Conservation (phyloP, 2,329 filamentous ascomycete species). For the Mollisia scopiformis region DNA sequence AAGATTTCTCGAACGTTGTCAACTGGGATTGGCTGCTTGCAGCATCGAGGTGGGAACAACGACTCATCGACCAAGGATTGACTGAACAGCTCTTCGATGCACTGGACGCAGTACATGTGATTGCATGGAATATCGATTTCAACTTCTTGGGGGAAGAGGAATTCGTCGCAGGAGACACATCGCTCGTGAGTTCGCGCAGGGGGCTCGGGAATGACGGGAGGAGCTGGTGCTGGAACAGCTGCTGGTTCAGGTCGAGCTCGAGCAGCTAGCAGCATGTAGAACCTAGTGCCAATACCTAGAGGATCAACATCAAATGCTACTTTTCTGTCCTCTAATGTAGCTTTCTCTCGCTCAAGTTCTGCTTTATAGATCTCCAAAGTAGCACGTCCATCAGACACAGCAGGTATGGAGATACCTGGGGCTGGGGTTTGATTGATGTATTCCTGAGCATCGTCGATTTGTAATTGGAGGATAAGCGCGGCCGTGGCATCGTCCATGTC, state of each 20-base stretch:
- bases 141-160: background rate
- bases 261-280: background rate
- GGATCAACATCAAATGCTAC: background rate
- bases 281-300: background rate
- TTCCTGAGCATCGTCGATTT: constrained; percentile 19
- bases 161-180: background rate
- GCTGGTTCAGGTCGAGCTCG: background rate
- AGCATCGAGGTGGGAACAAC: constrained; percentile 14
- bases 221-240: background rate
- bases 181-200: background rate
- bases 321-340: constrained; percentile 8
- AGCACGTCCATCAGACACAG: constrained; percentile 7
- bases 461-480: constrained; percentile 27
- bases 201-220: background rate
- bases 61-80: constrained; percentile 9
- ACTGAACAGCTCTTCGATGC: background rate
- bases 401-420: constrained; percentile 15
- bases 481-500: constrained; percentile 24
- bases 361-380: constrained; percentile 14
- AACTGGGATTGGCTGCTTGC: constrained; percentile 4
- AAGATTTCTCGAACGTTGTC: constrained; percentile 2
- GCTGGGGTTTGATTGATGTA: background rate
- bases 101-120: constrained; percentile 8
- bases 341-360: constrained; percentile 14
- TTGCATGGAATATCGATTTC: constrained; percentile 4